Evolutionary conservation across 257 asterid genomes (phyloP).

Genomic region (Ilex asprella): DNA sequence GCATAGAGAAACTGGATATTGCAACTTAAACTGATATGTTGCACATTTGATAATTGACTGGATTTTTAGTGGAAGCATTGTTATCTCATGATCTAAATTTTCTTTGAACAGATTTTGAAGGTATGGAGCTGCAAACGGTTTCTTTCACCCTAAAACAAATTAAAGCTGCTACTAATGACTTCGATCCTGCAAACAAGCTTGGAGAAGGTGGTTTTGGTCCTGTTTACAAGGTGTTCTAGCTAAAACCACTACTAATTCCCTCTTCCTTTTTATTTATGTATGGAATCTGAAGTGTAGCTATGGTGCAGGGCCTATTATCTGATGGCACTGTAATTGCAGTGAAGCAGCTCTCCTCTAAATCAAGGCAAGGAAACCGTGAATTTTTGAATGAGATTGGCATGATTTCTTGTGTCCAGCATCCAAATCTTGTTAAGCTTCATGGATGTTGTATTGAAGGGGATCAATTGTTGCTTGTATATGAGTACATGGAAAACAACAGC

Average conservation of each 20-base stretch:
- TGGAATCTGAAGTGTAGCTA: background rate
- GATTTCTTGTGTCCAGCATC: constrained; percentile 11
- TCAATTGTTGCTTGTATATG: constrained; percentile 7
- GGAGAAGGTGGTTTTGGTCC: constrained; percentile 99
- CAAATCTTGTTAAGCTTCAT: constrained; percentile 8
- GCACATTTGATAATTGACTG: too few species aligned
- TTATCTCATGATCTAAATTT: background rate
- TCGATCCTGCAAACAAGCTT: constrained; percentile 59
- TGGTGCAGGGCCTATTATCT: constrained; percentile 2
- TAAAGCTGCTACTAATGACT: constrained; percentile 79
- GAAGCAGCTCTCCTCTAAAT: constrained; percentile 10
- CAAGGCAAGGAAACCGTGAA: constrained; percentile 4
- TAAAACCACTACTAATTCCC: background rate
- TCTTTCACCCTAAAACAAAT: constrained; percentile 71
- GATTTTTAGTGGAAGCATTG: background rate
- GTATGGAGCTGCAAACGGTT: constrained; percentile 54
- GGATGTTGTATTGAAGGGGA: constrained; percentile 7
- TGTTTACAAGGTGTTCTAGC: constrained; percentile 50
- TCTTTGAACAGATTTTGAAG: constrained; percentile 48
- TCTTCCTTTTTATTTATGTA: background rate
- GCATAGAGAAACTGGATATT: too few species aligned
- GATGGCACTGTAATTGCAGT: constrained; percentile 10
- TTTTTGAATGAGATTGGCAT: constrained; percentile 10
- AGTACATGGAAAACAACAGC: constrained; percentile 14
- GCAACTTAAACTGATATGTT: too few species aligned